These are phyloP conservation scores for Yamadazyma paraphyllophila DNA, from an alignment of 805 yeast genomes.

Conservation along the genomic window DNA sequence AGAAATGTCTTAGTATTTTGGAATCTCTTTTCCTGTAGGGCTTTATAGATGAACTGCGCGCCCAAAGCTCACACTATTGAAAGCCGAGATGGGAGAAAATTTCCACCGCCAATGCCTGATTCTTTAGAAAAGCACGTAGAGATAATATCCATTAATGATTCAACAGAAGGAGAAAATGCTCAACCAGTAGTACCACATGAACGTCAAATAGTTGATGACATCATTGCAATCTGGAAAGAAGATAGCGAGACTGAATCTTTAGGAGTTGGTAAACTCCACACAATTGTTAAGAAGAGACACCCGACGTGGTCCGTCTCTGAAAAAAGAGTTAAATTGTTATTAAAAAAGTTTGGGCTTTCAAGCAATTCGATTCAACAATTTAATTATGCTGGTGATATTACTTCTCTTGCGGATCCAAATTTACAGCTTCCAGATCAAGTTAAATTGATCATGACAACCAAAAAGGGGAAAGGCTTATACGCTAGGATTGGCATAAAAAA, in stretches of 20 bases:
- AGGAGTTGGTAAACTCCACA: conserved; percentile 53
- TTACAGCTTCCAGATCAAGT: conserved; percentile 41
- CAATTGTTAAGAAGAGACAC: conserved; percentile 47
- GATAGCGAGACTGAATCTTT: conserved; percentile 62
- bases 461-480: conserved; percentile 60
- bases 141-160: conserved; percentile 38
- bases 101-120: conserved; percentile 6
- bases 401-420: conserved; percentile 48
- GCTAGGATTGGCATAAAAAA: conserved; percentile 46
- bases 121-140: conserved; percentile 24
- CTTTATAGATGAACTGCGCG: not conserved
- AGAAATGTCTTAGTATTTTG: no score
- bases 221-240: conserved; percentile 64
- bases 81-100: conserved; percentile 4
- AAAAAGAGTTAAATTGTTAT: conserved; percentile 50
- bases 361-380: conserved; percentile 29
- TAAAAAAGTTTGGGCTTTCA: conserved; percentile 57
- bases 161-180: conserved; percentile 15
- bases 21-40: no score
- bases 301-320: conserved; percentile 65
- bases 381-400: conserved; percentile 54
- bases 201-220: conserved; percentile 56
- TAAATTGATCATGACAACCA: conserved; percentile 47
- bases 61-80: conserved; percentile 1
- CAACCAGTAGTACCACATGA: conserved; percentile 50